These are phyloP conservation scores for Davidsoniella australis DNA, from an alignment of 2,329 filamentous ascomycete genomes.

Conservation along the genomic window DNA sequence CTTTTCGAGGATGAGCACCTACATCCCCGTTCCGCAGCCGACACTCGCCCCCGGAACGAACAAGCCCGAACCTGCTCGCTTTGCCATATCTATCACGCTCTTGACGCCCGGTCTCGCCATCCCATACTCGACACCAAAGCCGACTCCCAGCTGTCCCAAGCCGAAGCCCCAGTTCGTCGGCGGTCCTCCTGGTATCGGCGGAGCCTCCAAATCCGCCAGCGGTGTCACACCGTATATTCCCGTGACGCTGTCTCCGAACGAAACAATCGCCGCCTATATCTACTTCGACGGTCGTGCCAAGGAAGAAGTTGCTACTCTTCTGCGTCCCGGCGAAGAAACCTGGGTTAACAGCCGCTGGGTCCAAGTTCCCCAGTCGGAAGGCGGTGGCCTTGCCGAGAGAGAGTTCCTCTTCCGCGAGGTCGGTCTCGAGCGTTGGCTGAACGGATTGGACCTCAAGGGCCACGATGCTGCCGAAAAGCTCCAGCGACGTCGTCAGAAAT, in stretches of 20 bases:
- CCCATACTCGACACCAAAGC: slow-evolving; percentile 79
- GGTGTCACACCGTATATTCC: slow-evolving; percentile 75
- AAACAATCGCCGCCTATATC: slow-evolving; percentile 96
- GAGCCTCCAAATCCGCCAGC: slow-evolving; percentile 30
- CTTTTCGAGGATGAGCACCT: slow-evolving; percentile 83
- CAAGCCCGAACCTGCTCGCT: slow-evolving; percentile 83
- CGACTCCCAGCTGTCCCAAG: slow-evolving; percentile 57
- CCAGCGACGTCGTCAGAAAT: slow-evolving; percentile 73
- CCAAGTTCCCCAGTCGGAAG: slow-evolving; percentile 76
- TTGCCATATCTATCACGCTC: slow-evolving; percentile 94
- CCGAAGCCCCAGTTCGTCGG: slow-evolving; percentile 73
- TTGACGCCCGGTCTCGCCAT: slow-evolving; percentile 77
- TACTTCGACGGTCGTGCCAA: slow-evolving; percentile 94
- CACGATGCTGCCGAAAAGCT: slow-evolving; percentile 80
- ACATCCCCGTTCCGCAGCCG: slow-evolving; percentile 86
- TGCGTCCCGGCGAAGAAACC: slow-evolving; percentile 87
- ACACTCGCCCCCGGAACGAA: slow-evolving; percentile 45
- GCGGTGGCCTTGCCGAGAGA: slow-evolving; percentile 83
- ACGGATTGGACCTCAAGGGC: slow-evolving; percentile 85
- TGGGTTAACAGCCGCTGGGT: slow-evolving; percentile 99
- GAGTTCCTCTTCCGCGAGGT: slow-evolving; percentile 97
- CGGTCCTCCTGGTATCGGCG: slow-evolving; percentile 40
- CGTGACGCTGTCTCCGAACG: slow-evolving; percentile 81
- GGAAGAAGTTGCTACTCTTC: slow-evolving; percentile 87
- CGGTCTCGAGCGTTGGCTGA: slow-evolving; percentile 87